phyloP scores from a whole-genome alignment of 352 stramenopile genomes.

The Globisporangium mamillatum region DNA sequence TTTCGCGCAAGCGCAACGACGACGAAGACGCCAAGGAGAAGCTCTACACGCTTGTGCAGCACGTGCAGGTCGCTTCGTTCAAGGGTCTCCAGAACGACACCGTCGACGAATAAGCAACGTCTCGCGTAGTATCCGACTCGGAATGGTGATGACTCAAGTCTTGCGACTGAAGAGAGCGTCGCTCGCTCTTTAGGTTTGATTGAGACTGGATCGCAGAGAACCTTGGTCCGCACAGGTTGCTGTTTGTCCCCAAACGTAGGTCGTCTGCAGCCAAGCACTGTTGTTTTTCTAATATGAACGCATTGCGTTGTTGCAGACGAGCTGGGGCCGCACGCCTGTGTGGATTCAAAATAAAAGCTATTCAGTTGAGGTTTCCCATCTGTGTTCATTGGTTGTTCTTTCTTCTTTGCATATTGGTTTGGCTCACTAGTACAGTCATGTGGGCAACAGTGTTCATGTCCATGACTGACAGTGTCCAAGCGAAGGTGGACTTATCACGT shows the following conservation, averaged over 20 bases:
- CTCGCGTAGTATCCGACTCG: background rate
- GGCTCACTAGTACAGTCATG: background rate
- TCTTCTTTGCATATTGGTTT: background rate
- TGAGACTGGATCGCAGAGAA: slow-evolving; percentile 9
- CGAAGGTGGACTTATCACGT: too few relatives aligned
- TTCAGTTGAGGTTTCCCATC: slow-evolving; percentile 23
- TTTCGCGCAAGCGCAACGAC: slow-evolving; percentile 98
- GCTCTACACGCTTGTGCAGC: slow-evolving; percentile 98
- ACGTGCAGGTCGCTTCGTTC: slow-evolving; percentile 95
- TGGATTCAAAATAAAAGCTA: slow-evolving; percentile 14
- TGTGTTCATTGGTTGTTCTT: background rate
- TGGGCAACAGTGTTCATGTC: background rate
- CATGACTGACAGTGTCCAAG: background rate
- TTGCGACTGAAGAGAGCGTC: background rate
- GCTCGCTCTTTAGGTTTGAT: slow-evolving; percentile 12
- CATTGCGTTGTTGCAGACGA: background rate
- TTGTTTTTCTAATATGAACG: slow-evolving; percentile 7
- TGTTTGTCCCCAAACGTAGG: background rate
- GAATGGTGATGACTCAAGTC: slow-evolving; percentile 8
- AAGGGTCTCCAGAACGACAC: slow-evolving; percentile 97
- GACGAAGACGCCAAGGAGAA: slow-evolving; percentile 99
- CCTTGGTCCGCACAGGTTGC: background rate
- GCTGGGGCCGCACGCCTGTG: background rate
- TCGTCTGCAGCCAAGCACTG: background rate
- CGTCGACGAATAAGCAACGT: slow-evolving; percentile 83